These are phyloP conservation scores for Tetraselmis striata DNA, from an alignment of 139 green algal species.

Conservation along the genomic window DNA sequence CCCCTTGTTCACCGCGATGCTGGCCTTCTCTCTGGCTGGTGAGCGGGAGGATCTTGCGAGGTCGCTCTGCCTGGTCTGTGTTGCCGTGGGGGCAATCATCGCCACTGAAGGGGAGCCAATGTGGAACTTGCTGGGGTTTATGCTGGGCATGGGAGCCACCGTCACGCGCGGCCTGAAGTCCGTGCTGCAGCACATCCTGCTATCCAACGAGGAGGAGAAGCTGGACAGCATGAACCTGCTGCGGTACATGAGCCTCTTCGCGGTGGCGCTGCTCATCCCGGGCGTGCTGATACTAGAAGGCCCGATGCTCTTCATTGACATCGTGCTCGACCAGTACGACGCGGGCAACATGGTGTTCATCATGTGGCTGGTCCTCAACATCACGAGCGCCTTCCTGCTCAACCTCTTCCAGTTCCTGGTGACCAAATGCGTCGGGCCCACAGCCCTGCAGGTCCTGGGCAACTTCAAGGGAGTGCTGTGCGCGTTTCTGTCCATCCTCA, in stretches of 20 bases:
- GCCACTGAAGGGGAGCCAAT: constrained; percentile 4
- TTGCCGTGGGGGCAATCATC: constrained; percentile 11
- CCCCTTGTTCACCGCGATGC: constrained; percentile 13
- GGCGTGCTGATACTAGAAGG: not conserved
- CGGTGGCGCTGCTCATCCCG: constrained; percentile 1
- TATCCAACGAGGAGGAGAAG: constrained; percentile 7
- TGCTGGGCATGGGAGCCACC: not conserved
- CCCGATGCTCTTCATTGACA: constrained; percentile 11
- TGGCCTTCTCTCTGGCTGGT: not conserved
- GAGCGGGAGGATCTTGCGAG: not conserved
- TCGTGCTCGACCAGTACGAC: not conserved
- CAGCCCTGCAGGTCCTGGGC: constrained; percentile 15
- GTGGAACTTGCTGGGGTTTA: constrained; percentile 5
- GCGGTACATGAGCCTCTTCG: constrained; percentile 1
- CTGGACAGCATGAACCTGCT: constrained; percentile 10
- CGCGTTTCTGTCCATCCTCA: constrained; percentile 4
- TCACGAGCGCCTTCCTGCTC: constrained; percentile 3
- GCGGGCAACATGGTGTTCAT: constrained; percentile 1
- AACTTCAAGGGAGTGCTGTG: constrained; percentile 14
- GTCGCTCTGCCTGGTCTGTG: not conserved
- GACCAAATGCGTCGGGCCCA: constrained; percentile 1
- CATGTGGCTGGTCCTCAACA: constrained; percentile 5
- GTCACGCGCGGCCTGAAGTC: constrained; percentile 8
- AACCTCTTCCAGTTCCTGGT: constrained; percentile 15
- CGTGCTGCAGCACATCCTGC: constrained; percentile 2